These are phyloP conservation scores for Tolypocladium ovalisporum DNA, from an alignment of 2,329 filamentous ascomycete species.

Conservation along the genomic window DNA sequence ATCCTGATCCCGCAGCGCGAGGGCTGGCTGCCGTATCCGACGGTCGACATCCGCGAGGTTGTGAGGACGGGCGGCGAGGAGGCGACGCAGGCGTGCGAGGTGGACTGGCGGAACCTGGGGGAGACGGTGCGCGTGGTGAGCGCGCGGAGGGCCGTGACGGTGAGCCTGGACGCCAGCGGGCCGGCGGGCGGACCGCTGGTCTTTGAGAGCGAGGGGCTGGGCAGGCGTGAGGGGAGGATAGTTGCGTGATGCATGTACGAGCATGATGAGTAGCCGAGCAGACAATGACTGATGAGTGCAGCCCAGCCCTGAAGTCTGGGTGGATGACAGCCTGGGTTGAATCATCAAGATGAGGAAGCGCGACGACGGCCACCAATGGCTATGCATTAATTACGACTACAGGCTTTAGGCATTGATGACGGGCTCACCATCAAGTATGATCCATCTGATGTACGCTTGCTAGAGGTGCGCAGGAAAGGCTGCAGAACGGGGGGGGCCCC, in stretches of 20 bases:
- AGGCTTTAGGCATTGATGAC: too few relatives aligned
- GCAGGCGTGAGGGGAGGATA: slow-evolving; percentile 20
- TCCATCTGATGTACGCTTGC: too few relatives aligned
- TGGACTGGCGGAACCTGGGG: slow-evolving; percentile 67
- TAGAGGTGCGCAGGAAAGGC: too few relatives aligned
- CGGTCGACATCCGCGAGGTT: slow-evolving; percentile 64
- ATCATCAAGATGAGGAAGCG: too few relatives aligned
- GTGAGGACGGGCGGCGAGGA: slow-evolving; percentile 15
- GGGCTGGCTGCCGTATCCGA: slow-evolving; percentile 68
- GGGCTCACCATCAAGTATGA: too few relatives aligned
- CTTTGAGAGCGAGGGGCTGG: slow-evolving; percentile 44
- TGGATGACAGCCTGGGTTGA: too few relatives aligned
- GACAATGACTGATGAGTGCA: neutral
- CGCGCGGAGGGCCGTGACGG: slow-evolving; percentile 60
- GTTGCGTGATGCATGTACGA: slow-evolving; percentile 21
- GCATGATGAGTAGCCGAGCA: neutral
- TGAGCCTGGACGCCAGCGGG: slow-evolving; percentile 59
- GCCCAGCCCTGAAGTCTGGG: too few relatives aligned
- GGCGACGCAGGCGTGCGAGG: slow-evolving; percentile 48
- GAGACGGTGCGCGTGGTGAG: slow-evolving; percentile 67
- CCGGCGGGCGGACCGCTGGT: slow-evolving; percentile 55
- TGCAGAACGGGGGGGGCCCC: too few relatives aligned
- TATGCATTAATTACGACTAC: too few relatives aligned
- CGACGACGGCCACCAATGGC: too few relatives aligned
- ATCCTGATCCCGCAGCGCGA: slow-evolving; percentile 71